Conservation (phyloP, 139 green algal species). For the Tetraselmis chui region DNA sequence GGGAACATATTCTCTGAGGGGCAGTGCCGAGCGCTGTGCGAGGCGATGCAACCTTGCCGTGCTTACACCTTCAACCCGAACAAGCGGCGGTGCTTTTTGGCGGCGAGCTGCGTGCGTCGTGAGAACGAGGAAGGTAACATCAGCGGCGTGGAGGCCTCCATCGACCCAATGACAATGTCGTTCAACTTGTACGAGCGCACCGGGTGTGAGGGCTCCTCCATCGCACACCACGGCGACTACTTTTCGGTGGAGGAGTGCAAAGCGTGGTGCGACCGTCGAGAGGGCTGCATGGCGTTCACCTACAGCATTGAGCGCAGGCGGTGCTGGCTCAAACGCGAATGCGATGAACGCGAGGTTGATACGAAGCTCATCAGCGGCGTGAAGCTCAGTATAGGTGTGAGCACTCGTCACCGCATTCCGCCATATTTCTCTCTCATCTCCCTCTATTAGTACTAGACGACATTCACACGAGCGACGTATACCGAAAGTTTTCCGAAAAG, state of each 20-base stretch:
- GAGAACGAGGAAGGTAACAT: background rate
- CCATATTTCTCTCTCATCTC: background rate
- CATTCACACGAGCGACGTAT: too few relatives aligned
- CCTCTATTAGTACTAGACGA: too few relatives aligned
- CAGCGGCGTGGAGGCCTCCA: background rate
- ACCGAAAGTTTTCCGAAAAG: too few relatives aligned
- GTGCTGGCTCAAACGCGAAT: background rate
- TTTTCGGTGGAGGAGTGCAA: background rate
- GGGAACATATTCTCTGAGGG: background rate
- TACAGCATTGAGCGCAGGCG: background rate
- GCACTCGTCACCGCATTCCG: background rate
- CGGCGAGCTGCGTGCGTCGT: background rate
- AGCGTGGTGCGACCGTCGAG: background rate
- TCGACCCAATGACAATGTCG: background rate
- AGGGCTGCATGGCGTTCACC: background rate
- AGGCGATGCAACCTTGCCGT: background rate
- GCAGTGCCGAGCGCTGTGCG: background rate
- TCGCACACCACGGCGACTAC: background rate
- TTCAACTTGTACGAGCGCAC: background rate
- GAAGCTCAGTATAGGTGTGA: background rate
- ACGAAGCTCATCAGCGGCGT: background rate
- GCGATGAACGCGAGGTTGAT: background rate
- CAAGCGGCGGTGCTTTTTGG: background rate
- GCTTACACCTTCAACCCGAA: background rate
- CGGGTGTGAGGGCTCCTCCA: background rate